These are phyloP conservation scores for Cryptococcus sp. DNA, from an alignment of 1,284 basidiomycete genomes.

Conservation along the genomic window DNA sequence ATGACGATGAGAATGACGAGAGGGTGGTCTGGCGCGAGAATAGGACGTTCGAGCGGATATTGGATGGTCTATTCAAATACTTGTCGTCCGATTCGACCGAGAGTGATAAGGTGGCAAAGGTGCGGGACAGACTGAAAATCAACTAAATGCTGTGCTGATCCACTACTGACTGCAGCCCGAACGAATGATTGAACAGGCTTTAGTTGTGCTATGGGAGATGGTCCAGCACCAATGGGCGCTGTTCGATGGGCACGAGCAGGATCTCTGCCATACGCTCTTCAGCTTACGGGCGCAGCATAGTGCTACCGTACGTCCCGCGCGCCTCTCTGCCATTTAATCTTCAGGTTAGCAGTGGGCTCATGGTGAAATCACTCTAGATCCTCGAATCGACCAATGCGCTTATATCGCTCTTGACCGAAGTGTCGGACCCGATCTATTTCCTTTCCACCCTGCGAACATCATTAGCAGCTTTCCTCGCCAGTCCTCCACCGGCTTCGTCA, in stretches of 20 bases:
- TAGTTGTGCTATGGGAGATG: conserved; percentile 48
- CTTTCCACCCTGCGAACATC: conserved; percentile 33
- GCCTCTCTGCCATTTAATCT: background rate
- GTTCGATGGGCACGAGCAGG: conserved; percentile 40
- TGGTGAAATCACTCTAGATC: conserved; percentile 22
- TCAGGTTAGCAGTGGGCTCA: background rate
- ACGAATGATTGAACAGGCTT: conserved; percentile 34
- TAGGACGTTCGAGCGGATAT: conserved; percentile 33
- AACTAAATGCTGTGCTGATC: too few relatives aligned
- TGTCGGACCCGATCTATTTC: conserved; percentile 44
- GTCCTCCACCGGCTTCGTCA: conserved; percentile 4
- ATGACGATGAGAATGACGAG: conserved; percentile 10
- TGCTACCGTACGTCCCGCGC: conserved; percentile 30
- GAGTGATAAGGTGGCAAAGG: too few relatives aligned
- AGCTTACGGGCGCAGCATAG: conserved; percentile 30
- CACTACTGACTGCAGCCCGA: too few relatives aligned
- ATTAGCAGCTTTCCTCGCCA: conserved; percentile 28
- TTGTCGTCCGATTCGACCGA: conserved; percentile 21
- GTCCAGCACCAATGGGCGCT: conserved; percentile 47
- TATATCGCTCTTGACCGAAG: conserved; percentile 38
- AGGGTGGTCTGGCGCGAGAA: conserved; percentile 26
- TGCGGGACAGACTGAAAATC: too few relatives aligned
- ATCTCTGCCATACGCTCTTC: conserved; percentile 41
- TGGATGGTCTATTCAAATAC: conserved; percentile 33
- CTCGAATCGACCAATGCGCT: conserved; percentile 48